A percentile compares a stretch with the other conserved stretches of the same genome.
Evolutionary conservation across 2,329 filamentous ascomycete genomes (phyloP).

Genomic region (Botrytis paeoniae): DNA sequence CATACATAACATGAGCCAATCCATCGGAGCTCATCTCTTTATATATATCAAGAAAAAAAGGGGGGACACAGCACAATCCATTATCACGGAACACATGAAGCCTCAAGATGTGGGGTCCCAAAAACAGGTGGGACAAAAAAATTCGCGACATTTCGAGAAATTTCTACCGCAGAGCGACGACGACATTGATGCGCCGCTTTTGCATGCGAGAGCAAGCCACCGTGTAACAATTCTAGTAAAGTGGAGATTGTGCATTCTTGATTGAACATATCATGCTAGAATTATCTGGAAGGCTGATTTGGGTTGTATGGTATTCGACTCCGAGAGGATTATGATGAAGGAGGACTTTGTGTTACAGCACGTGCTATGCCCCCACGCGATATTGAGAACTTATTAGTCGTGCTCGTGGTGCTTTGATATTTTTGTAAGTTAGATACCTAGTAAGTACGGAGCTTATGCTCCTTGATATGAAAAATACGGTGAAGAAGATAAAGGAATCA

Average conservation of each 20-base stretch:
- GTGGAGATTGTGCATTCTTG: background rate
- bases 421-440: background rate
- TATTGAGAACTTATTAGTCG: background rate
- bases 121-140: background rate
- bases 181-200: background rate
- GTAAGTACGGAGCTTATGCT: background rate
- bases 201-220: background rate
- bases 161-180: constrained; percentile 1
- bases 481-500: background rate
- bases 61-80: background rate
- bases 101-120: background rate
- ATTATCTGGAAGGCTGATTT: background rate
- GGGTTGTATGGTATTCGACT: background rate
- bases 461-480: background rate
- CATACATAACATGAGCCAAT: background rate
- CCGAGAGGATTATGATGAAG: background rate
- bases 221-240: background rate
- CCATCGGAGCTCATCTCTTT: background rate
- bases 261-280: background rate
- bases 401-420: background rate
- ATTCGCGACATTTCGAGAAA: background rate
- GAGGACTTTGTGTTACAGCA: background rate
- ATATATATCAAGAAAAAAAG: background rate
- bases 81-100: background rate
- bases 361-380: background rate